These are phyloP conservation scores for Tillandsia fasciculata DNA, from an alignment of 176 grass and related monocot genomes.

Conservation along the genomic window DNA sequence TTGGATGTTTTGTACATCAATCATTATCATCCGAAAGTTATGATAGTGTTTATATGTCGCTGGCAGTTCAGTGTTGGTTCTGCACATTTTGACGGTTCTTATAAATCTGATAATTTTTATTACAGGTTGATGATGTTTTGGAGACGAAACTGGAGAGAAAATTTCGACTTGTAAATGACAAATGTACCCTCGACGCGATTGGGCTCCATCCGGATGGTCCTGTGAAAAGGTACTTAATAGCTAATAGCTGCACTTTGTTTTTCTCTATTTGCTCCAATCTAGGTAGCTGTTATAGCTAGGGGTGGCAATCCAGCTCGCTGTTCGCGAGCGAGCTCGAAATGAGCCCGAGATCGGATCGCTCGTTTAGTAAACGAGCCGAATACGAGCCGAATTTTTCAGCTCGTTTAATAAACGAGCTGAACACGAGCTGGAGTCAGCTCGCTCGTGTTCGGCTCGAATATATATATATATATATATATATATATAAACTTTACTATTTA, in stretches of 20 bases:
- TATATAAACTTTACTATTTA: too few species aligned
- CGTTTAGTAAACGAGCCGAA: too few species aligned
- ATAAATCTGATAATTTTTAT: not conserved
- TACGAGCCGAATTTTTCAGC: too few species aligned
- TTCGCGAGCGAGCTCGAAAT: too few species aligned
- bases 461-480: too few species aligned
- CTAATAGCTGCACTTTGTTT: not conserved
- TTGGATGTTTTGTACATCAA: not conserved
- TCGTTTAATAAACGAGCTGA: too few species aligned
- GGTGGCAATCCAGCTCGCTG: too few species aligned
- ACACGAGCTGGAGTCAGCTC: too few species aligned
- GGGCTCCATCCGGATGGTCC: constrained; percentile 72
- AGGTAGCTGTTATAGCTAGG: not conserved
- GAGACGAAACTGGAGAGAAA: constrained; percentile 82
- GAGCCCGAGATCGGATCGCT: too few species aligned
- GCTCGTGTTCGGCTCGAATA: too few species aligned
- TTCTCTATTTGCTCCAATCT: not conserved
- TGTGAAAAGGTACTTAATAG: constrained; percentile 59
- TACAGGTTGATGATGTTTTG: constrained; percentile 88
- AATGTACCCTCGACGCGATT: constrained; percentile 87
- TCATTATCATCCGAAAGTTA: not conserved
- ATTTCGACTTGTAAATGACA: constrained; percentile 93
- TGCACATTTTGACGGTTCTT: not conserved
- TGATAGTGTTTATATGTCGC: not conserved
- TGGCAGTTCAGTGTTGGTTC: not conserved